Percentiles rank a stretch among this genome's conserved stretches.
Evolutionary conservation across 2,329 filamentous ascomycete species (phyloP).

Genomic region (Xylariaceae sp.): DNA sequence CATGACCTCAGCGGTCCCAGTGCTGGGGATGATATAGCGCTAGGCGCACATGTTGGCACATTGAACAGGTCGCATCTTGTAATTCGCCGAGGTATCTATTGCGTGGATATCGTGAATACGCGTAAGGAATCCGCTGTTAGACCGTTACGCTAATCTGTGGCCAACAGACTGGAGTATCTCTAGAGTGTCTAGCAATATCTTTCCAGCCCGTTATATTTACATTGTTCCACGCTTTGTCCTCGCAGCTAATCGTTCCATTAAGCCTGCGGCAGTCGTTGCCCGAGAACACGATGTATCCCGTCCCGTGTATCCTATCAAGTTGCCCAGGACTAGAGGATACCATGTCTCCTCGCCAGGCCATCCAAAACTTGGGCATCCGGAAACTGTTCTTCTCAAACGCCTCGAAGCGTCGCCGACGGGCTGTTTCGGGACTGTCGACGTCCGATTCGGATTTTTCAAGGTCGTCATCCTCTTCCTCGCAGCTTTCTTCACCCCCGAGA

Average conservation of each 20-base stretch:
- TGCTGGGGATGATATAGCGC: too few relatives aligned
- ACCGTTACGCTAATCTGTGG: neutral
- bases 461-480: constrained; percentile 2
- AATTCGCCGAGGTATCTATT: too few relatives aligned
- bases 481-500: neutral
- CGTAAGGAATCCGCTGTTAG: neutral
- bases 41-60: too few relatives aligned
- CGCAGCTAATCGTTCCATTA: constrained; percentile 23
- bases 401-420: constrained; percentile 12
- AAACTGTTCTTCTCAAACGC: constrained; percentile 27
- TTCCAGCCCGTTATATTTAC: constrained; percentile 19
- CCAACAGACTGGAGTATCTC: neutral
- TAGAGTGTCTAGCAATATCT: constrained; percentile 2
- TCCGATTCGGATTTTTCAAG: neutral
- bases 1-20: too few relatives aligned
- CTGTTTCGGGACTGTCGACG: neutral
- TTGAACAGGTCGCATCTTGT: too few relatives aligned
- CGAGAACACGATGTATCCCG: constrained; percentile 26
- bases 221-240: constrained; percentile 22
- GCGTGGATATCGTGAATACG: too few relatives aligned
- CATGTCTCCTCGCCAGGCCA: constrained; percentile 17
- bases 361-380: constrained; percentile 26
- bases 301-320: constrained; percentile 10
- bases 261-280: constrained; percentile 25
- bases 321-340: neutral